These are phyloP conservation scores for Candida tallmaniae DNA, from an alignment of 805 yeast genomes.

Conservation along the genomic window DNA sequence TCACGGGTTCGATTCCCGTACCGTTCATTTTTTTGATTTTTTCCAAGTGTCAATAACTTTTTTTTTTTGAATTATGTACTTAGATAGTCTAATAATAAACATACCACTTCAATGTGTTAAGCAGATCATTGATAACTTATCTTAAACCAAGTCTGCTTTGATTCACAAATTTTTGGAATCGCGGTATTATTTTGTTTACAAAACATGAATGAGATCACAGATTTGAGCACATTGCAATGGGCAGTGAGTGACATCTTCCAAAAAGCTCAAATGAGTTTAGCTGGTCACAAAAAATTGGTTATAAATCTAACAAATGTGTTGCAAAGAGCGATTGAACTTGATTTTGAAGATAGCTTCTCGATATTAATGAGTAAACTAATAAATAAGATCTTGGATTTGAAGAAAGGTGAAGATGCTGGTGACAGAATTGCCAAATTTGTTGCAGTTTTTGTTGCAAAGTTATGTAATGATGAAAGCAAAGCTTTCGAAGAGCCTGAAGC, in stretches of 20 bases:
- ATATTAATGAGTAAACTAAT: constrained; percentile 55
- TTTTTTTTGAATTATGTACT: neutral
- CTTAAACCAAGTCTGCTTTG: neutral
- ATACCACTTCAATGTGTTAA: too few species aligned
- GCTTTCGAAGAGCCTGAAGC: constrained; percentile 18
- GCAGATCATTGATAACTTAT: too few species aligned
- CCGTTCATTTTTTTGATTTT: constrained; percentile 50
- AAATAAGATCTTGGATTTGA: constrained; percentile 61
- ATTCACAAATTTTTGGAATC: constrained; percentile 1
- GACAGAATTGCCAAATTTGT: constrained; percentile 73
- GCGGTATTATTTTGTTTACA: constrained; percentile 1
- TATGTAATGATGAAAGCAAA: constrained; percentile 26
- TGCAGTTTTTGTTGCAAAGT: constrained; percentile 51
- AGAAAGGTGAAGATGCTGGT: constrained; percentile 65
- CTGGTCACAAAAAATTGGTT: constrained; percentile 74
- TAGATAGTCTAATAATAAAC: neutral
- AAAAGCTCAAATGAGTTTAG: constrained; percentile 68
- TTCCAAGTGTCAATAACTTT: too few species aligned
- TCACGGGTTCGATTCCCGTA: constrained; percentile 94
- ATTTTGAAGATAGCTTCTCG: constrained; percentile 55
- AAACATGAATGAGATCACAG: constrained; percentile 14
- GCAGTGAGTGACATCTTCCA: constrained; percentile 64
- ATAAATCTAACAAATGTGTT: constrained; percentile 59
- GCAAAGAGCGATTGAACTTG: constrained; percentile 47
- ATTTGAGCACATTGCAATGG: neutral